These are phyloP conservation scores for Starmerella floris DNA, from an alignment of 805 yeast genomes.

Conservation along the genomic window DNA sequence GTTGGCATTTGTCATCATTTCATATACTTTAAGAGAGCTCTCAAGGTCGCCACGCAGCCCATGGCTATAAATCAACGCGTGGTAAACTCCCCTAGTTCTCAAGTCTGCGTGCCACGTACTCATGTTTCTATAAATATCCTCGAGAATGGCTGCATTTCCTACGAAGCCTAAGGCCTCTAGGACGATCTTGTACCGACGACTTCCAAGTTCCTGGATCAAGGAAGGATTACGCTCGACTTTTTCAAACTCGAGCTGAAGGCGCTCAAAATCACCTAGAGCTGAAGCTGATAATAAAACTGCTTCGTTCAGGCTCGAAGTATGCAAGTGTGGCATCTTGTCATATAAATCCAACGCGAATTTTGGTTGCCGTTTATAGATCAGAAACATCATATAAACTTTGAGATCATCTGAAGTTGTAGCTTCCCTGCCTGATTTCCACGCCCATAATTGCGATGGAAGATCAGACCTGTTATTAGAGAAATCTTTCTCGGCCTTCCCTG, in stretches of 20 bases:
- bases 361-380: constrained; percentile 18
- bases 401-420: constrained; percentile 22
- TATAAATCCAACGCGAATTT: constrained; percentile 28
- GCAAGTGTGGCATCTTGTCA: constrained; percentile 31
- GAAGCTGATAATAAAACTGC: constrained; percentile 38
- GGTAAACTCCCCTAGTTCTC: constrained; percentile 30
- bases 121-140: constrained; percentile 38
- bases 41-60: constrained; percentile 29
- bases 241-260: constrained; percentile 45
- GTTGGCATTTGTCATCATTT: constrained; percentile 20
- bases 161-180: constrained; percentile 44
- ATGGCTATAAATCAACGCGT: constrained; percentile 36
- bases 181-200: constrained; percentile 46
- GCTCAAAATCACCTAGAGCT: constrained; percentile 37
- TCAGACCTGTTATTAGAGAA: not conserved
- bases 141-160: constrained; percentile 39
- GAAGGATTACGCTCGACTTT: constrained; percentile 4
- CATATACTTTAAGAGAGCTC: constrained; percentile 30
- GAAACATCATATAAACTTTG: constrained; percentile 19
- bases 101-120: constrained; percentile 38
- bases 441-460: constrained; percentile 23
- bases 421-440: constrained; percentile 18
- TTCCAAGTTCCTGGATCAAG: constrained; percentile 20
- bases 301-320: constrained; percentile 37
- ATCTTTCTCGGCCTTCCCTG: not conserved